Conservation (phyloP, 495 filamentous ascomycete species). For the Aspergillus olivimuriae region DNA sequence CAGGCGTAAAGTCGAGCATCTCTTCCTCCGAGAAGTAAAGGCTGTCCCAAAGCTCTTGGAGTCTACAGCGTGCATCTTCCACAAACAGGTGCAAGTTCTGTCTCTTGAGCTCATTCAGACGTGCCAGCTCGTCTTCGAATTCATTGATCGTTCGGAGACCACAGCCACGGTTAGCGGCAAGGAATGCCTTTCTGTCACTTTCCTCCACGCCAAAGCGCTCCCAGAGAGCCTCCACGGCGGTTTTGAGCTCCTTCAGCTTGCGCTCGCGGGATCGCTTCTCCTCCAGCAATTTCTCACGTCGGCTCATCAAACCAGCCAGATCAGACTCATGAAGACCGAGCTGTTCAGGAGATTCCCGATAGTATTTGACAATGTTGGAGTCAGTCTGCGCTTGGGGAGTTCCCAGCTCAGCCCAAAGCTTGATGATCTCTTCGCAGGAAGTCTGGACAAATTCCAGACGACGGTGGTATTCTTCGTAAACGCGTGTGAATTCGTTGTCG, state of each 20-base stretch:
- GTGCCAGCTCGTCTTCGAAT: constrained; percentile 80
- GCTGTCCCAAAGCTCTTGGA: constrained; percentile 91
- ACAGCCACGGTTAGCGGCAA: constrained; percentile 65
- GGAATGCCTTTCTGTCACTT: constrained; percentile 73
- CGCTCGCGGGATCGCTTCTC: constrained; percentile 86
- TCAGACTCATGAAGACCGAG: constrained; percentile 86
- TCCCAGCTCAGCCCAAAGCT: constrained; percentile 91
- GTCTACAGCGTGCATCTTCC: constrained; percentile 80
- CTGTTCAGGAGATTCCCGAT: constrained; percentile 85
- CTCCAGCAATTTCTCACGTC: constrained; percentile 80
- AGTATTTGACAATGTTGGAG: constrained; percentile 73
- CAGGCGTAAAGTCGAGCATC: constrained; percentile 94
- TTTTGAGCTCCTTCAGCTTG: constrained; percentile 68
- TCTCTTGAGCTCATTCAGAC: constrained; percentile 85
- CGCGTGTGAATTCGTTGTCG: constrained; percentile 82
- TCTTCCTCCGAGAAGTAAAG: constrained; percentile 96
- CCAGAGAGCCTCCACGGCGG: constrained; percentile 77
- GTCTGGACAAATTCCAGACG: constrained; percentile 69
- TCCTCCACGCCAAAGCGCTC: constrained; percentile 79
- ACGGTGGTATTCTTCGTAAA: constrained; percentile 90
- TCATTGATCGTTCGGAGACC: constrained; percentile 86
- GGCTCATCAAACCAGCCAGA: constrained; percentile 60
- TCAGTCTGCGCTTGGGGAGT: constrained; percentile 92
- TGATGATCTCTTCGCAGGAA: constrained; percentile 77
- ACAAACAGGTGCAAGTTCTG: constrained; percentile 95